Evolutionary conservation across 2,329 filamentous ascomycete genomes (phyloP).

Genomic region (Pseudogymnoascus sp.): DNA sequence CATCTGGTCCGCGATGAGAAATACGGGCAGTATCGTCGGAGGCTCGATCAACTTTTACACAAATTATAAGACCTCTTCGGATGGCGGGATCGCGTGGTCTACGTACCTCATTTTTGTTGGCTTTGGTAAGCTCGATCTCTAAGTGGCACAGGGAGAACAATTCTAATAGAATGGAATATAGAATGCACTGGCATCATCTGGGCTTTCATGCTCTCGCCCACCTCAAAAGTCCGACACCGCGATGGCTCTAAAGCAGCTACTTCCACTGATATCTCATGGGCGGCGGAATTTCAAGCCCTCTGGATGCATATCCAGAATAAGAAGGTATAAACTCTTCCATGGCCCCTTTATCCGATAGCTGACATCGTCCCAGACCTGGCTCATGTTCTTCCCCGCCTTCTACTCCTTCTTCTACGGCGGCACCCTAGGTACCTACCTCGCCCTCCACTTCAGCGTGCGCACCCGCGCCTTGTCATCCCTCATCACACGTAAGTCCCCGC

Average conservation of each 20-base stretch:
- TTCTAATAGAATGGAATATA: neutral
- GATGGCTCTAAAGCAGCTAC: conserved; percentile 22
- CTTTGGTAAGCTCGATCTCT: conserved; percentile 18
- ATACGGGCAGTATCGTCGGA: conserved; percentile 27
- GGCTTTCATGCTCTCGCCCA: conserved; percentile 24
- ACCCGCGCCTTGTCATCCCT: conserved; percentile 28
- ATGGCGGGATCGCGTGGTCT: conserved; percentile 25
- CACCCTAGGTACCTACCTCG: conserved; percentile 30
- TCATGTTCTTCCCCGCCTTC: conserved; percentile 29
- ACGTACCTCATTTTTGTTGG: conserved; percentile 27
- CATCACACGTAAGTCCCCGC: conserved; percentile 22
- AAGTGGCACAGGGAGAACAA: neutral
- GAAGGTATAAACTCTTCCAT: conserved; percentile 18
- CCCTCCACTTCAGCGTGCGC: conserved; percentile 28
- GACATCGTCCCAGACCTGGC: conserved; percentile 22
- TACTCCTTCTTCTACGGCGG: conserved; percentile 34
- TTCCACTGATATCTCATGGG: conserved; percentile 14
- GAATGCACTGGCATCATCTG: conserved; percentile 21
- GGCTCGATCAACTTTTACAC: conserved; percentile 29
- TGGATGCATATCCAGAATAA: conserved; percentile 19
- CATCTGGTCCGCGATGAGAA: conserved; percentile 29
- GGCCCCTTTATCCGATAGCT: neutral
- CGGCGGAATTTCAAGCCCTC: conserved; percentile 20
- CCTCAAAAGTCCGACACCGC: conserved; percentile 21
- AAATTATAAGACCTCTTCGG: conserved; percentile 16